Percentiles rank a stretch among this genome's conserved stretches.
These are phyloP conservation scores for Mesembryanthemum crystallinum DNA, from an alignment of 148 eudicot genomes.

Conservation along the genomic window DNA sequence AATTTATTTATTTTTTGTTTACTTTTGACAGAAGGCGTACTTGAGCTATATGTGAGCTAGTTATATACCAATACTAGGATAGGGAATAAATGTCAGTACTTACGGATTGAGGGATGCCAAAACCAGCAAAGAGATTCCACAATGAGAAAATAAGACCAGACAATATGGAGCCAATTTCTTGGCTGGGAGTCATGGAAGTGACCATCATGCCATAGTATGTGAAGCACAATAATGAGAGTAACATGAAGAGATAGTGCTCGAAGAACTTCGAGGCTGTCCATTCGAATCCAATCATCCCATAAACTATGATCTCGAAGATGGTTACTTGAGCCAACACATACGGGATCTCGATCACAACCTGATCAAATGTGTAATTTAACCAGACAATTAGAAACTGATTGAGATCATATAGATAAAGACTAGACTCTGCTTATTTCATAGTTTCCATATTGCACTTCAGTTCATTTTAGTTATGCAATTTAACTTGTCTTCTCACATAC, in stretches of 20 bases:
- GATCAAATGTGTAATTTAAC: background rate
- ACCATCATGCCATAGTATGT: slow-evolving; percentile 43
- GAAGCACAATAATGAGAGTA: slow-evolving; percentile 31
- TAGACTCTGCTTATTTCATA: too few relatives aligned
- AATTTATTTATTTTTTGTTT: too few relatives aligned
- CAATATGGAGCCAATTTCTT: slow-evolving; percentile 21
- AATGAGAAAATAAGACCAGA: slow-evolving; percentile 20
- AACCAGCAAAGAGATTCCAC: slow-evolving; percentile 43
- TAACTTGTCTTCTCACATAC: background rate
- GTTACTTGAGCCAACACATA: slow-evolving; percentile 28
- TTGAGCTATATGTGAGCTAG: background rate
- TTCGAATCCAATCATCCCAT: slow-evolving; percentile 31
- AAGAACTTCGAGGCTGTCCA: slow-evolving; percentile 36
- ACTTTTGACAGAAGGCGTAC: too few relatives aligned
- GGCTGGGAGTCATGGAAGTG: slow-evolving; percentile 29
- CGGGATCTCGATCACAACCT: slow-evolving; percentile 39
- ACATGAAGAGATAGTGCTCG: slow-evolving; percentile 27
- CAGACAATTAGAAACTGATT: background rate
- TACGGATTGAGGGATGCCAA: slow-evolving; percentile 34
- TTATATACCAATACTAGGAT: background rate
- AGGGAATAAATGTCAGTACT: slow-evolving; percentile 3
- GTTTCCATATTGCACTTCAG: too few relatives aligned
- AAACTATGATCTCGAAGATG: slow-evolving; percentile 28
- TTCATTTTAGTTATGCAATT: too few relatives aligned
- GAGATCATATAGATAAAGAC: background rate